Conservation (phyloP, 2,329 filamentous ascomycete species). For the Phyllosticta citrichinensis region DNA sequence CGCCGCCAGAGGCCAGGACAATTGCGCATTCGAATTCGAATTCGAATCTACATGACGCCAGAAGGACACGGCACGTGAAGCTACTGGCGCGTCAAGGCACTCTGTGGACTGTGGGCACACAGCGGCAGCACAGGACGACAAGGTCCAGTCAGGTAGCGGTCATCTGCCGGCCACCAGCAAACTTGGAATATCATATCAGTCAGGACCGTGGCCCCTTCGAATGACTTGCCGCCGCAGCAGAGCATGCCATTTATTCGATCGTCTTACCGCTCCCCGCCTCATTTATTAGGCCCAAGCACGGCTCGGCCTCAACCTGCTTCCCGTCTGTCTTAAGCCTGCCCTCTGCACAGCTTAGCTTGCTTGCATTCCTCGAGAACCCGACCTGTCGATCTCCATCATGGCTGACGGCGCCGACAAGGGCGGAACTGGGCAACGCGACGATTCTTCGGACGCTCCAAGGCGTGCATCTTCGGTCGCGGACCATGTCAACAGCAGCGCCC, state of each 20-base stretch:
- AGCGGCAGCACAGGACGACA: background rate
- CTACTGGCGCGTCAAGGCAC: background rate
- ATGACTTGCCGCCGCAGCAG: too few relatives aligned
- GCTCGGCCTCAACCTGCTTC: background rate
- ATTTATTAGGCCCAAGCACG: background rate
- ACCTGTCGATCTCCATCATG: background rate
- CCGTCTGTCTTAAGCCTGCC: background rate
- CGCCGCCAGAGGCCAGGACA: background rate
- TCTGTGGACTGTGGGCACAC: background rate
- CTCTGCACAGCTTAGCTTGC: background rate
- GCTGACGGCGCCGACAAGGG: background rate
- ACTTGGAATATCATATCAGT: background rate
- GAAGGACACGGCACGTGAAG: background rate
- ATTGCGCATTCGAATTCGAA: background rate
- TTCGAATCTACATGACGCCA: background rate
- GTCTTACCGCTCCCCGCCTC: background rate
- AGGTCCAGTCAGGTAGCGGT: background rate
- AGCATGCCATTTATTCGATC: too few relatives aligned
- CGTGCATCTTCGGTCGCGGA: background rate
- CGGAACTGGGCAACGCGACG: background rate
- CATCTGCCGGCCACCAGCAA: slow-evolving; percentile 7
- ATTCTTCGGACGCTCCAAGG: background rate
- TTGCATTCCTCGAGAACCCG: background rate
- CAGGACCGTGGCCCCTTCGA: background rate
- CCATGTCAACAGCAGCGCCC: background rate